Evolutionary conservation across 768 basidiomycete species (phyloP).

Genomic region (Zangia roseola): DNA sequence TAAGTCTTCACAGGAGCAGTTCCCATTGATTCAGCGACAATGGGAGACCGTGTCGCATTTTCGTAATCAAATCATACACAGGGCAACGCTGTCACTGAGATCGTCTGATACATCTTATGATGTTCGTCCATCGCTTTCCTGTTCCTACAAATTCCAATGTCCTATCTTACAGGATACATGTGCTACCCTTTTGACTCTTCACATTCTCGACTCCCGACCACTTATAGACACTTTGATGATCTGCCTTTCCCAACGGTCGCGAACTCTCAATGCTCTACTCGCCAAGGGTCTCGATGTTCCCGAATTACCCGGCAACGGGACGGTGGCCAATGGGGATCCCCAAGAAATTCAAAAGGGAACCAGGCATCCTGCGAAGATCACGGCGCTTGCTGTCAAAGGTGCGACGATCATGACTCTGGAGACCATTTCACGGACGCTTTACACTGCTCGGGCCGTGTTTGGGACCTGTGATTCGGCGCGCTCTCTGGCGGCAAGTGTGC

Average conservation of each 20-base stretch:
- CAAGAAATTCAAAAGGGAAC: constrained; percentile 14
- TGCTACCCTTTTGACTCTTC: constrained; percentile 76
- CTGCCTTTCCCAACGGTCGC: constrained; percentile 69
- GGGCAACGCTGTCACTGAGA: constrained; percentile 80
- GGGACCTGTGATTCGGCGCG: constrained; percentile 31
- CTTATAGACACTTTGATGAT: constrained; percentile 68
- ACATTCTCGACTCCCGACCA: constrained; percentile 86
- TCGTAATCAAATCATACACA: constrained; percentile 84
- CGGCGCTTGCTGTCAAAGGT: constrained; percentile 53
- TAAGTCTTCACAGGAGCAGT: constrained; percentile 58
- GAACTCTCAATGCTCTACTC: constrained; percentile 49
- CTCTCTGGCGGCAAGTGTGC: constrained; percentile 55
- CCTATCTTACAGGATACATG: constrained; percentile 56
- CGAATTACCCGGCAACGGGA: constrained; percentile 31
- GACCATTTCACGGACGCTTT: constrained; percentile 57
- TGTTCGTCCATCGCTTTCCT: constrained; percentile 34
- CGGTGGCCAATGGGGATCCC: constrained; percentile 37
- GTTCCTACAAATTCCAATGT: background rate
- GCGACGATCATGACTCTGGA: constrained; percentile 51
- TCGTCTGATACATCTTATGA: constrained; percentile 51
- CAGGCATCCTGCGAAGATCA: constrained; percentile 28
- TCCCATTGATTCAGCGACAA: constrained; percentile 87
- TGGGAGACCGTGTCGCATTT: constrained; percentile 91
- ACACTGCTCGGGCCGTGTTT: constrained; percentile 58
- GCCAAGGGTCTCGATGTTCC: constrained; percentile 30